Percentiles rank a stretch among this genome's conserved stretches.
These are phyloP conservation scores for Laburnicola sp. DNA, from an alignment of 2,329 filamentous ascomycete species.

Conservation along the genomic window DNA sequence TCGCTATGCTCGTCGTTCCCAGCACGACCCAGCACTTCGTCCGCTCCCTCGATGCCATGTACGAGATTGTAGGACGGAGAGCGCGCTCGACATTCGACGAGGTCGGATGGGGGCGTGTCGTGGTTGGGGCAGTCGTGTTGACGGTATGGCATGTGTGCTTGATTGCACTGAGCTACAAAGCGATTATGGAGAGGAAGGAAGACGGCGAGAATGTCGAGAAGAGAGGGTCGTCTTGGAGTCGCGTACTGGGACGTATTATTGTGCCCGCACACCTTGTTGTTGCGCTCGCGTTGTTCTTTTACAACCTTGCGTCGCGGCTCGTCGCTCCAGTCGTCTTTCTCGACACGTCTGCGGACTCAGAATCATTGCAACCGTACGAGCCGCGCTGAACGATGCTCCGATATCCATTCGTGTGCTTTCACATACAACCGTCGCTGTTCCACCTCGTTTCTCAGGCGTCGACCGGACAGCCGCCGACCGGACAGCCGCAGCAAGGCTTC, in stretches of 20 bases:
- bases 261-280: not conserved
- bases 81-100: conserved; percentile 20
- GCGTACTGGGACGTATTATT: not conserved
- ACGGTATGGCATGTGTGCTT: conserved; percentile 22
- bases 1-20: conserved; percentile 20
- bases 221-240: not conserved
- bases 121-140: conserved; percentile 11
- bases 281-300: not conserved
- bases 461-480: too few relatives aligned
- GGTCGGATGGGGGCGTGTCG: conserved; percentile 1
- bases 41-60: conserved; percentile 15
- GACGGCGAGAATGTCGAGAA: not conserved
- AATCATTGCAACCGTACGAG: too few relatives aligned
- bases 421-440: too few relatives aligned
- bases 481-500: too few relatives aligned
- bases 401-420: too few relatives aligned
- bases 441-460: too few relatives aligned
- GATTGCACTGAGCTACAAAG: not conserved
- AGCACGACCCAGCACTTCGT: conserved; percentile 19
- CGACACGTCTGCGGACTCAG: not conserved
- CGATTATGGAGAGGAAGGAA: not conserved
- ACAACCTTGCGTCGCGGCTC: not conserved
- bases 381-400: too few relatives aligned
- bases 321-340: not conserved
- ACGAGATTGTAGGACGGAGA: conserved; percentile 19